phyloP scores from a whole-genome alignment of 257 asterid species.

The Solanum infundibuliforme region DNA sequence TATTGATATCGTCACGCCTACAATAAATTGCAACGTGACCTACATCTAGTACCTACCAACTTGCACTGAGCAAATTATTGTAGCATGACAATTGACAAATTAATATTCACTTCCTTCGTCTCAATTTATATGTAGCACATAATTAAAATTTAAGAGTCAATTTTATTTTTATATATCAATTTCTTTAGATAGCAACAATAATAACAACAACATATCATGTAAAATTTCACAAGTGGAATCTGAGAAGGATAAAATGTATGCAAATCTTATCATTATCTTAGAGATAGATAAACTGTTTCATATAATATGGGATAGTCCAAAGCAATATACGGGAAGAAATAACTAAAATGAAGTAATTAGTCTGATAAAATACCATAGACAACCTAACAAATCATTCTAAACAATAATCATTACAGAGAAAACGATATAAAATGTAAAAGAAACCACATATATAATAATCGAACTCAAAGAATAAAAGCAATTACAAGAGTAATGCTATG shows the following conservation, averaged over 20 bases:
- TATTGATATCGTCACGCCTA: neutral
- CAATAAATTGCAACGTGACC: neutral
- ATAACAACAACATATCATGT: rapidly evolving
- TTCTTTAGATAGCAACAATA: too few relatives aligned
- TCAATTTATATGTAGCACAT: neutral
- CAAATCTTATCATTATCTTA: rapidly evolving
- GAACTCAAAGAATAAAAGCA: neutral
- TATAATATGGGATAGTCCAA: too few relatives aligned
- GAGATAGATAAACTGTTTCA: too few relatives aligned
- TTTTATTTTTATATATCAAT: too few relatives aligned
- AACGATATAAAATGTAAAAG: too few relatives aligned
- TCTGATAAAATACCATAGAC: too few relatives aligned
- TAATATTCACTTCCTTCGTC: neutral
- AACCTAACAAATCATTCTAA: neutral
- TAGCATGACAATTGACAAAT: neutral
- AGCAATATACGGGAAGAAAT: too few relatives aligned
- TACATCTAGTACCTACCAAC: neutral
- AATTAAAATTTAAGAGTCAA: too few relatives aligned
- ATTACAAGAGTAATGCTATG: too few relatives aligned
- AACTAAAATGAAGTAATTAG: neutral
- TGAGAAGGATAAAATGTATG: rapidly evolving
- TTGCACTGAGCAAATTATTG: neutral
- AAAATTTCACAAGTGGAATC: too few relatives aligned
- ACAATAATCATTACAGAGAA: too few relatives aligned
- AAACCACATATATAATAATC: too few relatives aligned